A percentile compares a stretch with the other conserved stretches of the same genome.
Evolutionary conservation across 257 asterid species (phyloP).

Genomic region (Primulina tabacum): DNA sequence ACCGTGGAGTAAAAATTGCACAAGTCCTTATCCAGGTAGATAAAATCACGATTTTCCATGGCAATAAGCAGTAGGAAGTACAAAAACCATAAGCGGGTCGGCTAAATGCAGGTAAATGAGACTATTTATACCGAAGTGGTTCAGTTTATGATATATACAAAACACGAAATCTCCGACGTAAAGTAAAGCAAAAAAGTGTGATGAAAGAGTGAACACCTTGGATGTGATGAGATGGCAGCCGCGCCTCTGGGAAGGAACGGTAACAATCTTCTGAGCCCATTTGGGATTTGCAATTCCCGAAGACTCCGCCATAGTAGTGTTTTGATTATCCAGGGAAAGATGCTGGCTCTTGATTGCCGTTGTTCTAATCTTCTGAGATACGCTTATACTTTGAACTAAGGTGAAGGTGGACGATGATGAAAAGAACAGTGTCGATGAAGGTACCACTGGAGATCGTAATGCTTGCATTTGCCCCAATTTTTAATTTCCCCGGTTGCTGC

Average conservation of each 20-base stretch:
- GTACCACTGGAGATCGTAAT: not conserved
- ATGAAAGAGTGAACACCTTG: constrained; percentile 39
- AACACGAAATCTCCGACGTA: not conserved
- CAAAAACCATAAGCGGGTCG: not conserved
- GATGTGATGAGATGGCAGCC: constrained; percentile 92
- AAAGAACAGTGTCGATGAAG: not conserved
- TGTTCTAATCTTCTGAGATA: not conserved
- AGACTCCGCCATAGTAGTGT: constrained; percentile 36
- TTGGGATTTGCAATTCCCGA: constrained; percentile 46
- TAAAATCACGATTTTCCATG: not conserved
- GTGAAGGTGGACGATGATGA: not conserved
- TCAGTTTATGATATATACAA: not conserved
- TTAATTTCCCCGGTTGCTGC: not conserved
- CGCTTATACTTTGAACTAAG: not conserved
- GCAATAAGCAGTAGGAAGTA: not conserved
- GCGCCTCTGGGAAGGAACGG: constrained; percentile 73
- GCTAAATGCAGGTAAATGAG: not conserved
- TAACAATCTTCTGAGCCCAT: constrained; percentile 86
- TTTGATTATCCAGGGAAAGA: constrained; percentile 27
- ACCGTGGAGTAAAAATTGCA: no score
- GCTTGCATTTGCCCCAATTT: not conserved
- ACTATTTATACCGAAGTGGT: not conserved
- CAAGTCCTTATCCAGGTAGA: no score
- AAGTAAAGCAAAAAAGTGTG: not conserved
- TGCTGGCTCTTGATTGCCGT: constrained; percentile 20